phyloP scores from a whole-genome alignment of 2,329 filamentous ascomycete genomes.

The Dactylellina parvicollis region DNA sequence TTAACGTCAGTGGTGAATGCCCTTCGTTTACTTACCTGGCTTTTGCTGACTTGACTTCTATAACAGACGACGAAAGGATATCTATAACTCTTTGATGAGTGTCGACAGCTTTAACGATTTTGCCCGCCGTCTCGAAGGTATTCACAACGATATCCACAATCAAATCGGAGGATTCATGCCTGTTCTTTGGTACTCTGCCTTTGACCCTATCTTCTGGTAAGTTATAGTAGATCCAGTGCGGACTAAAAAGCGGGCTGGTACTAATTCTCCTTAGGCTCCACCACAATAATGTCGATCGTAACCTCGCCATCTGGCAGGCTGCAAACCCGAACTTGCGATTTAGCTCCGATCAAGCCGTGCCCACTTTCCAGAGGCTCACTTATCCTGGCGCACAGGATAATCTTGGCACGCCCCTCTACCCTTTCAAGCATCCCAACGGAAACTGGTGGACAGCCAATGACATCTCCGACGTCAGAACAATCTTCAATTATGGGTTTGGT shows the following conservation, averaged over 20 bases:
- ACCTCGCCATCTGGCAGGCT: conserved; percentile 58
- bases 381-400: conserved; percentile 13
- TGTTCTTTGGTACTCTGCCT: conserved; percentile 57
- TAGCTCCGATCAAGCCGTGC: conserved; percentile 11
- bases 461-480: conserved; percentile 34
- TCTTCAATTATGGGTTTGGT: conserved; percentile 54
- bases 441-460: conserved; percentile 52
- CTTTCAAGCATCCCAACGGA: conserved; percentile 50
- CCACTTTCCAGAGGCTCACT: conserved; percentile 45
- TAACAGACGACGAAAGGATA: conserved; percentile 51
- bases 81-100: conserved; percentile 56
- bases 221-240: conserved; percentile 12
- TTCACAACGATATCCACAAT: conserved; percentile 57
- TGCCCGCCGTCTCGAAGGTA: conserved; percentile 55
- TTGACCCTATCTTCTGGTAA: conserved; percentile 59
- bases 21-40: background rate
- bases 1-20: background rate
- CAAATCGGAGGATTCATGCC: conserved; percentile 57
- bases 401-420: conserved; percentile 55
- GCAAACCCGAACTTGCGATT: conserved; percentile 47
- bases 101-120: conserved; percentile 50
- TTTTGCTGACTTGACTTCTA: background rate
- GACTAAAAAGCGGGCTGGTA: background rate
- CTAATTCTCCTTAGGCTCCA: conserved; percentile 39
- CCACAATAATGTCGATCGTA: conserved; percentile 56